A percentile compares a stretch with the other conserved stretches of the same genome.
Conservation (phyloP, 768 basidiomycete genomes). For the Dioszegia hungarica region DNA sequence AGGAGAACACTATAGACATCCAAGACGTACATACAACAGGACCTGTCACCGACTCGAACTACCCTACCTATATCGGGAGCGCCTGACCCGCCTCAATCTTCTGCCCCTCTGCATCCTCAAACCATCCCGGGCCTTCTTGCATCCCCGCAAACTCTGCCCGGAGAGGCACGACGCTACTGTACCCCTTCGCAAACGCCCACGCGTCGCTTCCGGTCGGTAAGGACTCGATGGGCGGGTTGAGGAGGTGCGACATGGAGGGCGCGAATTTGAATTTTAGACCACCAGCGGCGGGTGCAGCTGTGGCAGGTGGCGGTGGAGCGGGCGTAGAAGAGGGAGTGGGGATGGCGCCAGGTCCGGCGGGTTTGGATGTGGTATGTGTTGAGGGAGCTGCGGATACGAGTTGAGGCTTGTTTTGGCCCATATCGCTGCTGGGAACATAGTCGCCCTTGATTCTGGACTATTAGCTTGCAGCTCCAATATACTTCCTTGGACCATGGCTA, state of each 20-base stretch:
- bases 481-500: neutral
- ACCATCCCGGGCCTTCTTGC: conserved; percentile 3
- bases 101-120: neutral
- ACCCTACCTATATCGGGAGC: neutral
- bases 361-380: neutral
- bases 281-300: neutral
- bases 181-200: conserved; percentile 43
- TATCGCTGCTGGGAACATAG: conserved; percentile 21
- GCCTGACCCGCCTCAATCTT: neutral
- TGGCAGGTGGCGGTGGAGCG: neutral
- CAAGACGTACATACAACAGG: too few species aligned
- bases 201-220: conserved; percentile 76
- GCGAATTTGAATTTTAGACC: conserved; percentile 67
- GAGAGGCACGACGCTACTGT: conserved; percentile 10
- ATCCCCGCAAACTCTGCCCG: conserved; percentile 5
- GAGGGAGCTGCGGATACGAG: conserved; percentile 7
- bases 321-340: conserved; percentile 24
- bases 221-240: conserved; percentile 57
- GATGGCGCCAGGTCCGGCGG: conserved; percentile 37
- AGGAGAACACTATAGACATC: too few species aligned
- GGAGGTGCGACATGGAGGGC: conserved; percentile 65
- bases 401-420: conserved; percentile 14
- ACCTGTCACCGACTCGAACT: too few species aligned
- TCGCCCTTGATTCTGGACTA: conserved; percentile 3
- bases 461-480: neutral